Base-by-base conservation (phyloP, 805 yeast species). In the Candida ovalis region DNA sequence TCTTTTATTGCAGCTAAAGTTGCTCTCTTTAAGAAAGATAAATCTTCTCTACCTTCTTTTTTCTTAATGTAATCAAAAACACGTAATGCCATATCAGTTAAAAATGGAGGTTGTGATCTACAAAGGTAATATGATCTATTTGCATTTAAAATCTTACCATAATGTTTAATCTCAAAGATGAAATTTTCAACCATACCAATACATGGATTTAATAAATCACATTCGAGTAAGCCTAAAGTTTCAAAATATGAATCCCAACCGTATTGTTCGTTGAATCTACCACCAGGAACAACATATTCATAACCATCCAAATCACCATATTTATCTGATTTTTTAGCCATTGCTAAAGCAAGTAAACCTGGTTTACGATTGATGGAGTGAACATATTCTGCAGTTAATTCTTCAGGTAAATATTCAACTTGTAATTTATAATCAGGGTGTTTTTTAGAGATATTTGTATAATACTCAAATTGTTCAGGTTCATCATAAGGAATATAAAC, bases 171-270 rank as follows among this genome's bases (percentile, higher is more conserved):
- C 63, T 94, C 97, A 67, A 84, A 94, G 47, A 89, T 84, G 63
- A 90, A 91, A 67, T 92, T 91, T 63, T 86, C 91, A 12, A 91
- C 88, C 92, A 92, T 88, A 0, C 96, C 96, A 56, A 83, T 74
- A 8, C 96, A 92, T 30, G 91, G 74, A 37, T 83, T 86, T 19
- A 81, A 66, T 44, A 81, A 75, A 37, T 76, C 78, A 60, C 86
- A 86, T 24, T 78, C 76, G 23, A 94, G 64, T 38, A 94, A 73
- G 1, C 98, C 99, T 22, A 90, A 67, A 0, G 94, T 80, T 62
- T 85, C 90, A 85, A 94, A 87, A 62, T 94, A 92, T 2, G 97
- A 89, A 66, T 92, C 99, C 99, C 99, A 92, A 15, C 98, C 99
- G 61, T 94, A 92, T 49, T 90, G 77, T 69, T 92, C 99, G 69